These are phyloP conservation scores for Ceratocystis cacaofunesta DNA, from an alignment of 2,329 filamentous ascomycete species.

Conservation along the genomic window DNA sequence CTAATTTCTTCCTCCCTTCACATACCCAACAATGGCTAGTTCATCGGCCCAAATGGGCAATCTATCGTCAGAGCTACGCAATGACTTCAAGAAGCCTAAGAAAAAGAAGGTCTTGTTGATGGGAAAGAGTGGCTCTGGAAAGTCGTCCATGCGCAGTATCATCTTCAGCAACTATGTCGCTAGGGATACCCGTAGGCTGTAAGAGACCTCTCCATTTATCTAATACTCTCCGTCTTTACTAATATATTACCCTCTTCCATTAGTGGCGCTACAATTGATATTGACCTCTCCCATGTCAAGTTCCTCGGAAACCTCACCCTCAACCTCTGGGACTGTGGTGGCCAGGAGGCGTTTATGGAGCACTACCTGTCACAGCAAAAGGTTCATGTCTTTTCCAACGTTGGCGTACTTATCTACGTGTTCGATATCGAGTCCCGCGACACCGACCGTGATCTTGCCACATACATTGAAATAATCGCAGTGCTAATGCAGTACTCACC, in stretches of 20 bases:
- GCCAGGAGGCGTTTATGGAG: constrained; percentile 96
- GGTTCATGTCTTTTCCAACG: constrained; percentile 89
- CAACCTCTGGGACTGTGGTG: constrained; percentile 97
- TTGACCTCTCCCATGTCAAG: constrained; percentile 95
- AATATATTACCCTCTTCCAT: not conserved
- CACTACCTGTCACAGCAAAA: constrained; percentile 95
- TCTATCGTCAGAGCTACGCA: constrained; percentile 19
- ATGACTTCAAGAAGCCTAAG: constrained; percentile 52
- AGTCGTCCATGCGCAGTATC: constrained; percentile 96
- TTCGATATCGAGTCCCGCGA: constrained; percentile 97
- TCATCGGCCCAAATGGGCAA: constrained; percentile 13
- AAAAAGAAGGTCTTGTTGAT: constrained; percentile 79
- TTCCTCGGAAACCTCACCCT: constrained; percentile 95
- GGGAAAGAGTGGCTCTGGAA: constrained; percentile 95
- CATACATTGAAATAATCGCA: constrained; percentile 78
- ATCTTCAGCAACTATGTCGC: constrained; percentile 99
- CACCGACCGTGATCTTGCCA: constrained; percentile 81
- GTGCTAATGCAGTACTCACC: constrained; percentile 76
- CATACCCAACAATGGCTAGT: not conserved
- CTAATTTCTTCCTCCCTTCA: not conserved
- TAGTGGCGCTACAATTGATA: constrained; percentile 86
- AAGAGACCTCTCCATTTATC: constrained; percentile 21
- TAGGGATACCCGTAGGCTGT: constrained; percentile 78
- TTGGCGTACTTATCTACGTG: constrained; percentile 95
- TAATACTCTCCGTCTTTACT: not conserved